phyloP scores from a whole-genome alignment of 2,329 filamentous ascomycete species.

The Hypoxylon sp. region DNA sequence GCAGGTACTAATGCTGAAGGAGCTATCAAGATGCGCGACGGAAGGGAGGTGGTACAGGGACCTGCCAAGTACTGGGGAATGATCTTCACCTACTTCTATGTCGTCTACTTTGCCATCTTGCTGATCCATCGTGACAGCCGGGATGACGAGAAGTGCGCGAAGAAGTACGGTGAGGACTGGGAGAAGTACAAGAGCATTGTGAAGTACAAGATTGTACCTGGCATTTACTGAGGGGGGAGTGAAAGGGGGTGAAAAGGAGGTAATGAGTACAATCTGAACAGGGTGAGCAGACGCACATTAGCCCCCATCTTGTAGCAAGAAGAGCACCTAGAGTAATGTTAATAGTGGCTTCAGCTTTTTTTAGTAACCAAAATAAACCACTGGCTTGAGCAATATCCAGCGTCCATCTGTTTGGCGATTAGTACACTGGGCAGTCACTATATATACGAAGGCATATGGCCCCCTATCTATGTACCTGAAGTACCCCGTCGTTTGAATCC shows the following conservation, averaged over 20 bases:
- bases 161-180: slow-evolving; percentile 96
- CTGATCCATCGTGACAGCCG: slow-evolving; percentile 87
- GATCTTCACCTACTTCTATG: slow-evolving; percentile 93
- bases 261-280: background rate
- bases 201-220: slow-evolving; percentile 84
- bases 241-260: background rate
- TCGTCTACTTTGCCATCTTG: slow-evolving; percentile 89
- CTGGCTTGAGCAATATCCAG: background rate
- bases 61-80: slow-evolving; percentile 86
- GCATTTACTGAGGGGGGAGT: slow-evolving; percentile 74
- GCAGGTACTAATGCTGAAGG: slow-evolving; percentile 65
- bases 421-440: background rate
- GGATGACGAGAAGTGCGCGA: slow-evolving; percentile 90
- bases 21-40: slow-evolving; percentile 69
- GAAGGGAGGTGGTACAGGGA: slow-evolving; percentile 76
- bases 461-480: background rate
- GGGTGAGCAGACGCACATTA: background rate
- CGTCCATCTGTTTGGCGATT: background rate
- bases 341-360: background rate
- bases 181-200: slow-evolving; percentile 87
- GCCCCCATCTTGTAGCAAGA: background rate
- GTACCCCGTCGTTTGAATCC: background rate
- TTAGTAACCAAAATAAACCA: background rate
- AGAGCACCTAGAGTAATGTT: background rate
- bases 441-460: background rate